Conservation (phyloP, 768 basidiomycete genomes). For the Rhizopogon sp. region DNA sequence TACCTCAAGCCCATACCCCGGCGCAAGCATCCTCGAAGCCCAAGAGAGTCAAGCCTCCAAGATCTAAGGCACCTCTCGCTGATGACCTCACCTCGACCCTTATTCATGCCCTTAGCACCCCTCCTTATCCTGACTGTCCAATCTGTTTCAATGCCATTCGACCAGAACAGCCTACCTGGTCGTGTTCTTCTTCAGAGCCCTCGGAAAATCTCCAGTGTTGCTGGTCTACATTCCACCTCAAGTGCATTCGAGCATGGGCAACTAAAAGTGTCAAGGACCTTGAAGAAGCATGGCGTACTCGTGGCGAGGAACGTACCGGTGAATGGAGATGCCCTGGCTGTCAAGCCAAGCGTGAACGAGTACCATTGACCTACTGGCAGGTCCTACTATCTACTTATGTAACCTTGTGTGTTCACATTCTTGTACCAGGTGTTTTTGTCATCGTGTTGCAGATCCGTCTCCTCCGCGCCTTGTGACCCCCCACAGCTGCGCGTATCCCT, state of each 20-base stretch:
- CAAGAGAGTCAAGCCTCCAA: constrained; percentile 7
- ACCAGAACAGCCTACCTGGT: constrained; percentile 82
- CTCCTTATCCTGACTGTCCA: constrained; percentile 73
- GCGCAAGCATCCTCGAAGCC: neutral
- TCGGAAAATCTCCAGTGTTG: constrained; percentile 53
- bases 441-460: constrained; percentile 66
- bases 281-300: constrained; percentile 64
- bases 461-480: constrained; percentile 65
- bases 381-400: constrained; percentile 13
- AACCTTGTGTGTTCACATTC: constrained; percentile 9
- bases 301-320: constrained; percentile 63
- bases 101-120: constrained; percentile 56
- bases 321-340: constrained; percentile 96
- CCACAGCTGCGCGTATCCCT: constrained; percentile 72
- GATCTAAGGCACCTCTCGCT: constrained; percentile 13
- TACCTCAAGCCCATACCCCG: neutral
- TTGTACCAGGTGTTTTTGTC: constrained; percentile 74
- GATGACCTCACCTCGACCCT: constrained; percentile 77
- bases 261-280: constrained; percentile 71
- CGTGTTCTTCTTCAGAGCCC: constrained; percentile 59
- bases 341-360: constrained; percentile 66
- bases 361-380: constrained; percentile 65
- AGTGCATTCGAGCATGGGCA: constrained; percentile 88
- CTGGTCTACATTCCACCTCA: constrained; percentile 88
- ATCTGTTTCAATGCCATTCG: constrained; percentile 82